phyloP scores from a whole-genome alignment of 225 moss, liverwort and hornwort species.

The Marchantia paleacea region DNA sequence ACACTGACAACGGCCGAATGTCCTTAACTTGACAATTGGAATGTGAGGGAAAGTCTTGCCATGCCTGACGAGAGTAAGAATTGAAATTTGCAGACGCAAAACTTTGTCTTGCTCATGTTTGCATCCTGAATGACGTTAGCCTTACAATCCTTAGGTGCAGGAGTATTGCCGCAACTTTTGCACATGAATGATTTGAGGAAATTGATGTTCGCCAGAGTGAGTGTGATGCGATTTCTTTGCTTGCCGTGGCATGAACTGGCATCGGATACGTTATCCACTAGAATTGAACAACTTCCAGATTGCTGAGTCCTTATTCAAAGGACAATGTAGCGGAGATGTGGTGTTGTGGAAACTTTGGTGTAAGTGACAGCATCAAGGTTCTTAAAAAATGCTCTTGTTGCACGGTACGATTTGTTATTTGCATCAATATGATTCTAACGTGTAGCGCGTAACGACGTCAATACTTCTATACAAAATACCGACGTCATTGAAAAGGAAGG shows the following conservation, averaged over 20 bases:
- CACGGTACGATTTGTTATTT: constrained; percentile 3
- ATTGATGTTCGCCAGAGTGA: constrained; percentile 4
- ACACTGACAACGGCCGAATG: too few relatives aligned
- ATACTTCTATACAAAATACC: background rate
- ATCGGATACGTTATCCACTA: constrained; percentile 11
- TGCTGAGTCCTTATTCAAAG: constrained; percentile 23
- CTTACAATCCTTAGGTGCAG: constrained; percentile 27
- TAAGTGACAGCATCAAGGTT: constrained; percentile 4
- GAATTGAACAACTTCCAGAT: constrained; percentile 24
- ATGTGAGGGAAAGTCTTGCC: background rate
- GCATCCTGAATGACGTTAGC: constrained; percentile 2
- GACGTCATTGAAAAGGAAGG: background rate
- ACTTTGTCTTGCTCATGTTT: constrained; percentile 41
- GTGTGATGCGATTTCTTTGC: constrained; percentile 21
- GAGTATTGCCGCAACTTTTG: constrained; percentile 12
- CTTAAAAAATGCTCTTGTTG: background rate
- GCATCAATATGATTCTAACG: background rate
- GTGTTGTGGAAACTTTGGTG: constrained; percentile 33
- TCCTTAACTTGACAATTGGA: background rate
- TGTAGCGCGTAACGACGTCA: background rate
- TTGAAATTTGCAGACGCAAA: constrained; percentile 8
- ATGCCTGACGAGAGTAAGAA: background rate
- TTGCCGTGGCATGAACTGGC: constrained; percentile 16
- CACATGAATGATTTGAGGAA: constrained; percentile 21
- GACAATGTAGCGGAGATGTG: constrained; percentile 46